A percentile compares a stretch with the other conserved stretches of the same genome.
These are phyloP conservation scores for Chimonanthus salicifolius DNA, from an alignment of 164 flowering plant genomes.

Conservation along the genomic window DNA sequence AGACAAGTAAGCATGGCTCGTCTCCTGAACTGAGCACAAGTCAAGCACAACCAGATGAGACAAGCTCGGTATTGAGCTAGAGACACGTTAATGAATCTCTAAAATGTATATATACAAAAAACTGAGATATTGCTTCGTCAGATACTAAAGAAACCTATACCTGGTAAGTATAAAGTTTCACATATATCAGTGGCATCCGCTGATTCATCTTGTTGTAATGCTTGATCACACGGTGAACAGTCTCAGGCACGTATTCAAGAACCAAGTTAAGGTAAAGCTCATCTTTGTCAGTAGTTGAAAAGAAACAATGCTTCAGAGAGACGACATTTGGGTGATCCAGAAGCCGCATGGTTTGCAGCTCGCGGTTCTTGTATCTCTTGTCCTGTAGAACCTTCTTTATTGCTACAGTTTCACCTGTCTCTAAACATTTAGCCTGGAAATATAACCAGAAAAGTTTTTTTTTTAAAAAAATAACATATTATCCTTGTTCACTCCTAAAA, in stretches of 20 bases:
- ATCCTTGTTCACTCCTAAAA: not conserved
- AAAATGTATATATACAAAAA: too few species aligned
- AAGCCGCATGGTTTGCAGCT: conserved; percentile 72
- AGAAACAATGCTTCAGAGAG: conserved; percentile 58
- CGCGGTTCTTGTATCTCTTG: conserved; percentile 71
- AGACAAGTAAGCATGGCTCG: too few species aligned
- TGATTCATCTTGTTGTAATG: conserved; percentile 57
- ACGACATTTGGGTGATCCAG: conserved; percentile 64
- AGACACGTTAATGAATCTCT: too few species aligned
- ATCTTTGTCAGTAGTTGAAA: conserved; percentile 58
- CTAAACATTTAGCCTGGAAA: conserved; percentile 65
- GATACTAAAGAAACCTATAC: conserved; percentile 13
- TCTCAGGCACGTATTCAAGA: conserved; percentile 64
- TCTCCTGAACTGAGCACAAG: too few species aligned
- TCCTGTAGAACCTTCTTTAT: conserved; percentile 74
- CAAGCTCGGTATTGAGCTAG: too few species aligned
- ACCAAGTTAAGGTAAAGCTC: conserved; percentile 61
- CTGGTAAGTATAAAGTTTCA: conserved; percentile 54
- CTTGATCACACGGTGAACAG: conserved; percentile 57
- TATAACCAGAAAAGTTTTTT: conserved; percentile 4
- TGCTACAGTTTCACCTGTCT: conserved; percentile 70
- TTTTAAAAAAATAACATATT: not conserved
- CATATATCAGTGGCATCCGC: conserved; percentile 57
- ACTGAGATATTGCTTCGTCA: not conserved
- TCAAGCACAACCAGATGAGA: too few species aligned